phyloP scores from a whole-genome alignment of 73 alveolate genomes.

The Tetrahymena borealis region DNA sequence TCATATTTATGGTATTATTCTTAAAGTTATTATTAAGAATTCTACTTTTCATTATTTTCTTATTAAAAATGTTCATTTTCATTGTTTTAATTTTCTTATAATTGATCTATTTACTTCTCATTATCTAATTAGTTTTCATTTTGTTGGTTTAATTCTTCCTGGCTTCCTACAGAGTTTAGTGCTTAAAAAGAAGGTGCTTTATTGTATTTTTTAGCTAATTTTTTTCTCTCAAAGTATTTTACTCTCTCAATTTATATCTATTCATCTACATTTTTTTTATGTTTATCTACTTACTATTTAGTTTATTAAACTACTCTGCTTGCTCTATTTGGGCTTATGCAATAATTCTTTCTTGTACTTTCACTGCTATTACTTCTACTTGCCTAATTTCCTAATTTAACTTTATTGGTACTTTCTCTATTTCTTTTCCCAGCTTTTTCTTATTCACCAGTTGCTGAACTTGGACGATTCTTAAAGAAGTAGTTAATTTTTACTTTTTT shows the following conservation, averaged over 20 bases:
- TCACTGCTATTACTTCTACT: neutral
- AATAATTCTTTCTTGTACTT: neutral
- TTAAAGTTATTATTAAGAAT: neutral
- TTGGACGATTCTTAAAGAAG: neutral
- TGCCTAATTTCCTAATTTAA: neutral
- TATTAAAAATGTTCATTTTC: no score
- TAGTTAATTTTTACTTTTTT: neutral
- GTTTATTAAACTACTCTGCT: neutral
- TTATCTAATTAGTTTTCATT: no score
- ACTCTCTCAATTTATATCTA: neutral
- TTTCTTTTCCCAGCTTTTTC: neutral
- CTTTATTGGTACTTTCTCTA: neutral
- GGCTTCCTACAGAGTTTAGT: neutral
- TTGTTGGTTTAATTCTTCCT: no score
- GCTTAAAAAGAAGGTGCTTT: neutral
- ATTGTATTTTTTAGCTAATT: neutral
- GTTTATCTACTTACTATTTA: neutral
- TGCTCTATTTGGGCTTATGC: neutral
- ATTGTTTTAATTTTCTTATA: no score
- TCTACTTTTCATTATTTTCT: neutral
- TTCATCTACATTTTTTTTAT: neutral
- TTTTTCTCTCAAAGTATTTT: neutral
- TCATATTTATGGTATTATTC: neutral
- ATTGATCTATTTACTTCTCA: no score
- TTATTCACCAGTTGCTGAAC: neutral